Base-by-base conservation (phyloP, 441 rosid genomes). In the Kokia cookei region DNA sequence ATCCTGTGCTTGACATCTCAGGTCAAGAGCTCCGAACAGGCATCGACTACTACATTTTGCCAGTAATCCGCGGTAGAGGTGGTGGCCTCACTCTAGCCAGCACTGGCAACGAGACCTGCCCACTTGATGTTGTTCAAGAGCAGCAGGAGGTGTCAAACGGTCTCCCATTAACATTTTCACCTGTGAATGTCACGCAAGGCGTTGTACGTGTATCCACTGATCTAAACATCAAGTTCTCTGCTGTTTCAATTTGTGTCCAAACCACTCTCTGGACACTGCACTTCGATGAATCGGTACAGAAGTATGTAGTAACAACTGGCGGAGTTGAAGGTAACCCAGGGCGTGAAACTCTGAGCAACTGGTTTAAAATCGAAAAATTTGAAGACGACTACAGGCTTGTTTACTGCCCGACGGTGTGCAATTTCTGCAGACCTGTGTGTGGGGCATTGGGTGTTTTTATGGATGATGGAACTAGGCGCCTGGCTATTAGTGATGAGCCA, bases 291-390 rank as follows among this genome's bases (percentile, higher is more conserved):
- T 19, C 62, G 2, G 37, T 75, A 29, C 50, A 73, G 74, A 17
- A 85, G 81, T 37, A 71, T 65, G 74, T 80, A 76, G 66, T 87
- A 76, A 78, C 81, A 3, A 81, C 84, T 12, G 84, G 86, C 10
- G 95, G 93, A 45, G 82, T 78, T n/a, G 76, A 29, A 71, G 93
- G 90, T 51, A 84, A 83, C 70, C 89, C 95, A 0, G 91, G 92
- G 1, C 69, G 2, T 3, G 60, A 45, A 60, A 88, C 90, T 6
- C 50, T 75, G 19, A 24, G 58, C 70, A 86, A 85, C 75, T 90
- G 91, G 91, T 88, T 88, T 77, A 86, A 83, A 84, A 86, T 90
- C 7, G 81, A 87, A 55, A 84, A 83, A 74, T 45, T 67, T 10
- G 86, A 75, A 5, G 48, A 65, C 8, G 76, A 80, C 32, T 87